A percentile compares a stretch with the other conserved stretches of the same genome.
These are phyloP conservation scores for Quercus phellos DNA, from an alignment of 331 rosid genomes.

Conservation along the genomic window DNA sequence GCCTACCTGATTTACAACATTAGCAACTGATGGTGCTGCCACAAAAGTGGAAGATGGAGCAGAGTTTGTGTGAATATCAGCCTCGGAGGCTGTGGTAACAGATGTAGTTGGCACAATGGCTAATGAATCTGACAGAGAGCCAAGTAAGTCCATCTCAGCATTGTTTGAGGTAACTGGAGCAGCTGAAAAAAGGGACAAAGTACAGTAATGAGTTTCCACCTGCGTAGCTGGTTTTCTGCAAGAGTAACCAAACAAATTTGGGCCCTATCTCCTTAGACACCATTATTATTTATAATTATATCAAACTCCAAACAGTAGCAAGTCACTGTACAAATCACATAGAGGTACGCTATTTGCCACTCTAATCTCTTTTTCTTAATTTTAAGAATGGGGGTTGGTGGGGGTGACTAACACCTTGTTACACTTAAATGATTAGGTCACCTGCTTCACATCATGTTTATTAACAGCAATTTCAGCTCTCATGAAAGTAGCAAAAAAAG, in stretches of 20 bases:
- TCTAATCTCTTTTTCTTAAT: neutral
- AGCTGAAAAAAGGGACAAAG: constrained; percentile 40
- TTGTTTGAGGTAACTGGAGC: constrained; percentile 37
- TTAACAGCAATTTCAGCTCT: neutral
- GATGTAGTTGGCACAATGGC: constrained; percentile 59
- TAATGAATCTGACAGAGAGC: constrained; percentile 60
- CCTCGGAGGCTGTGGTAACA: constrained; percentile 31
- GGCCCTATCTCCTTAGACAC: neutral
- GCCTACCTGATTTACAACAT: constrained; percentile 47
- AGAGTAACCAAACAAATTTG: neutral
- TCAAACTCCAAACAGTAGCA: neutral
- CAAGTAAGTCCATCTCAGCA: constrained; percentile 66
- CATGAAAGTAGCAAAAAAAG: neutral
- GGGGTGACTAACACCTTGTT: neutral
- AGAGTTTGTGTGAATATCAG: constrained; percentile 24
- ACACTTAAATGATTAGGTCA: neutral
- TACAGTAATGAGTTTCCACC: constrained; percentile 15
- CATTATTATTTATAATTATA: constrained; percentile 9
- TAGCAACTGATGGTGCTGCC: constrained; percentile 32
- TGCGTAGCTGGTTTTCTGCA: neutral
- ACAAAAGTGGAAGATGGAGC: constrained; percentile 28
- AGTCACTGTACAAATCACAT: neutral
- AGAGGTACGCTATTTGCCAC: neutral
- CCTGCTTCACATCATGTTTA: neutral
- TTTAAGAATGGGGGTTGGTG: neutral